phyloP scores from a whole-genome alignment of 2,329 filamentous ascomycete species.

The Ambrosiella xylebori region DNA sequence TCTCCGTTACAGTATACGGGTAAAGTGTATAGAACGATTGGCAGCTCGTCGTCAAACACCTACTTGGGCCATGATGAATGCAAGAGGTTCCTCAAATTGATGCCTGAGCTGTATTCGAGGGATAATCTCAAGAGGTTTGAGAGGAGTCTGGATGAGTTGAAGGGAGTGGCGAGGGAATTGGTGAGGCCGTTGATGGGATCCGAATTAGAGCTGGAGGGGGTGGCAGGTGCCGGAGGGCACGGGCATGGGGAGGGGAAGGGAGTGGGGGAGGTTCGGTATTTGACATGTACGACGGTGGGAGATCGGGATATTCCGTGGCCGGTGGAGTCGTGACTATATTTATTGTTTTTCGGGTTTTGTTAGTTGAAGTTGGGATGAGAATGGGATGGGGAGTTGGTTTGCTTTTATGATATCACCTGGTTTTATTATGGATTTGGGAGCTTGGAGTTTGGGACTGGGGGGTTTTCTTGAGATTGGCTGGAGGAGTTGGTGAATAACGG shows the following conservation, averaged over 20 bases:
- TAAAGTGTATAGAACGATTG: constrained; percentile 61
- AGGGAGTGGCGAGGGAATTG: constrained; percentile 62
- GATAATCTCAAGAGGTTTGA: constrained; percentile 81
- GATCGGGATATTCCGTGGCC: constrained; percentile 35
- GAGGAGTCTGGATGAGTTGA: constrained; percentile 73
- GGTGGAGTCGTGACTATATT: constrained; percentile 17
- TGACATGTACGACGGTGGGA: constrained; percentile 32
- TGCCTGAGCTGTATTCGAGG: constrained; percentile 64
- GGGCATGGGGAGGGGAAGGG: constrained; percentile 18
- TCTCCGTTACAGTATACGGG: constrained; percentile 39
- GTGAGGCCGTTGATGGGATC: constrained; percentile 78
- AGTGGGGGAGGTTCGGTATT: constrained; percentile 29
- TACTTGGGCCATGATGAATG: constrained; percentile 77
- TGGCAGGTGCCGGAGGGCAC: constrained; percentile 21
- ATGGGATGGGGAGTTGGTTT: constrained; percentile 4
- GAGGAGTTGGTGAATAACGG: background rate
- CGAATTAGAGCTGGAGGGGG: constrained; percentile 62
- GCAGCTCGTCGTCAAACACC: constrained; percentile 36
- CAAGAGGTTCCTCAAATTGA: constrained; percentile 74
- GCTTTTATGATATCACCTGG: constrained; percentile 7
- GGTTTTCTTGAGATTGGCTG: background rate
- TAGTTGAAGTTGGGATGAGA: background rate
- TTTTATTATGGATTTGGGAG: constrained; percentile 2
- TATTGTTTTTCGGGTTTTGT: background rate
- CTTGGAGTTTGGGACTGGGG: background rate